These are phyloP conservation scores for Amanita thiersii DNA, from an alignment of 768 basidiomycete species.

Conservation along the genomic window DNA sequence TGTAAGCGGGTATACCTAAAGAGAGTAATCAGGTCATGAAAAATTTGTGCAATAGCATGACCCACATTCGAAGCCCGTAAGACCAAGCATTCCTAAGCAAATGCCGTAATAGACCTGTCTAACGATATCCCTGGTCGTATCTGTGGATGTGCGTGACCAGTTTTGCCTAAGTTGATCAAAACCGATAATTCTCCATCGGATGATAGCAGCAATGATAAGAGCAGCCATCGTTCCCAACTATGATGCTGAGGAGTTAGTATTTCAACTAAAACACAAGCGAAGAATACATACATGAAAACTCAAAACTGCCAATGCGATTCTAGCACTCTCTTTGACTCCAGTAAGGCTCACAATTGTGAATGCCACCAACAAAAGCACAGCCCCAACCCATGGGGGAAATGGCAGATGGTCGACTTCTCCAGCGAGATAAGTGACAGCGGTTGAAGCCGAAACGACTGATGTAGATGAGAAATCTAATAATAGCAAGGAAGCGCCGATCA, in stretches of 20 bases:
- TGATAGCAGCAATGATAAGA: constrained; percentile 39
- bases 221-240: constrained; percentile 50
- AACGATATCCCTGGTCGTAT: constrained; percentile 23
- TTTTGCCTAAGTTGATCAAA: constrained; percentile 40
- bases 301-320: constrained; percentile 50
- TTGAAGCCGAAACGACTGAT: constrained; percentile 64
- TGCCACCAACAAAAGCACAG: constrained; percentile 43
- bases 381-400: constrained; percentile 44
- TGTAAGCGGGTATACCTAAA: constrained; percentile 55
- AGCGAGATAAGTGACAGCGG: constrained; percentile 57
- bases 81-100: constrained; percentile 63
- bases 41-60: constrained; percentile 1
- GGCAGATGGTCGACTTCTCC: constrained; percentile 50
- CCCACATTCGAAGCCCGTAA: constrained; percentile 66
- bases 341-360: constrained; percentile 48
- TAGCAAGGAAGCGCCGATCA: constrained; percentile 57
- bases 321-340: constrained; percentile 56
- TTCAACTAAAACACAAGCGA: neutral
- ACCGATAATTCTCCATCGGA: constrained; percentile 47
- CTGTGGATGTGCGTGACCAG: constrained; percentile 34
- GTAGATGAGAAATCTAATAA: constrained; percentile 69
- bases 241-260: neutral
- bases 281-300: constrained; percentile 45
- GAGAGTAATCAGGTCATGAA: neutral
- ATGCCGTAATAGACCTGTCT: constrained; percentile 56